Conservation (phyloP, 495 filamentous ascomycete species). For the Ascodesmis nigricans region DNA sequence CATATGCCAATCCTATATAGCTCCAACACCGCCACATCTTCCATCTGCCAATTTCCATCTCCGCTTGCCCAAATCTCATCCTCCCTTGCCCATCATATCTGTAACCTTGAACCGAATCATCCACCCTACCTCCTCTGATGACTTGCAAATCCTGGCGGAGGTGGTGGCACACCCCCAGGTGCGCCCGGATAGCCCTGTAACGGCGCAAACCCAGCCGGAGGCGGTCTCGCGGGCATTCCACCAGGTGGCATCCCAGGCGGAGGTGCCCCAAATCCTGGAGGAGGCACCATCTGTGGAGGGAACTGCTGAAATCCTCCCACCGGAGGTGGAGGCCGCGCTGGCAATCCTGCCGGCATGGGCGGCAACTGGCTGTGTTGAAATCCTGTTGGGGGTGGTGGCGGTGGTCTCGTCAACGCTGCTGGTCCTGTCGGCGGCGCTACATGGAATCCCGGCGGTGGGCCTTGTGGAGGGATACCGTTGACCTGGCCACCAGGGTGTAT, state of each 20-base stretch:
- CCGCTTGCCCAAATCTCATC: too few species aligned
- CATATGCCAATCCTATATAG: too few species aligned
- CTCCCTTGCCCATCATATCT: too few species aligned
- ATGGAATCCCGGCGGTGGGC: conserved; percentile 19
- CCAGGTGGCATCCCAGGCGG: conserved; percentile 8
- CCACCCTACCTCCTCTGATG: too few species aligned
- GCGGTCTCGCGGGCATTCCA: conserved; percentile 13
- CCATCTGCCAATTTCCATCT: too few species aligned
- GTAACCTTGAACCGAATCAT: too few species aligned
- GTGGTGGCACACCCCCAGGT: conserved; percentile 1
- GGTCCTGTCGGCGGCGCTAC: too few species aligned
- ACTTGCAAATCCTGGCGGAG: conserved; percentile 1
- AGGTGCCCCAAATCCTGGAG: conserved; percentile 17
- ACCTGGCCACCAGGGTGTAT: conserved; percentile 8
- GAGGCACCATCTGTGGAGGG: conserved; percentile 14
- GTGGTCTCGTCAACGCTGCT: too few species aligned
- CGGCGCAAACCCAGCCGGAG: conserved; percentile 10
- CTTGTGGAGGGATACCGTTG: conserved; percentile 16
- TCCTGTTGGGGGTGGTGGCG: conserved; percentile 15
- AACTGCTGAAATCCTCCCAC: conserved; percentile 17
- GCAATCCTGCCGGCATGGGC: too few species aligned
- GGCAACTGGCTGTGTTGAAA: conserved; percentile 16
- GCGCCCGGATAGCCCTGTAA: conserved; percentile 11
- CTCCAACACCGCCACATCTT: too few species aligned
- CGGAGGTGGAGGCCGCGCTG: conserved; percentile 15